Evolutionary conservation across 2,329 filamentous ascomycete genomes (phyloP).

Genomic region (Paecilomyces sp.): DNA sequence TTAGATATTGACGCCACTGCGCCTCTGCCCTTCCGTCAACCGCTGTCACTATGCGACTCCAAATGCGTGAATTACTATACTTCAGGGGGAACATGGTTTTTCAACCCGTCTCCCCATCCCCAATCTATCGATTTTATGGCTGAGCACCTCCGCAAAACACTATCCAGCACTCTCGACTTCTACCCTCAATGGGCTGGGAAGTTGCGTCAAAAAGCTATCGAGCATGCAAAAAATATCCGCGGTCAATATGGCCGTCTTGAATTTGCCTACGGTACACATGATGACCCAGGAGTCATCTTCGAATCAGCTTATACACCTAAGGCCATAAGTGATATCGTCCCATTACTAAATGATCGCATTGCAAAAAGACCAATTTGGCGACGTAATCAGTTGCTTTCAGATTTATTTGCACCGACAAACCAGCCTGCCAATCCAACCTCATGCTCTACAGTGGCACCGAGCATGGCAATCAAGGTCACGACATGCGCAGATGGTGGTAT

Average conservation of each 20-base stretch:
- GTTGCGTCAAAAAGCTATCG: background rate
- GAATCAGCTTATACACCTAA: background rate
- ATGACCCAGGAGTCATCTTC: background rate
- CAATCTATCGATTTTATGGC: background rate
- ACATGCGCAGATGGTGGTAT: background rate
- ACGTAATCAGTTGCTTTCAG: background rate
- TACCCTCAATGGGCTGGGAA: background rate
- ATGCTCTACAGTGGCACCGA: background rate
- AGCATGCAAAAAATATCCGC: background rate
- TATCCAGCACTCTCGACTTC: background rate
- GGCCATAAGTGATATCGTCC: background rate
- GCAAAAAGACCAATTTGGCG: background rate
- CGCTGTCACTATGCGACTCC: background rate
- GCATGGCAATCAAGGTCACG: background rate
- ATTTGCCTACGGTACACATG: background rate
- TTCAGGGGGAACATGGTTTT: background rate
- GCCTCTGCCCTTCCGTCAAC: background rate
- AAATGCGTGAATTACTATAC: background rate
- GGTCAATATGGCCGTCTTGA: background rate
- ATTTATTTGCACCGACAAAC: background rate
- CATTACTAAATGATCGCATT: background rate
- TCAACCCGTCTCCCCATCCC: background rate
- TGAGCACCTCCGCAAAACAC: background rate
- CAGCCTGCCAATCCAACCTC: background rate
- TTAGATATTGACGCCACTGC: background rate